Base-by-base conservation (phyloP, 23 red algal genomes). In the Gracilaria domingensis region DNA sequence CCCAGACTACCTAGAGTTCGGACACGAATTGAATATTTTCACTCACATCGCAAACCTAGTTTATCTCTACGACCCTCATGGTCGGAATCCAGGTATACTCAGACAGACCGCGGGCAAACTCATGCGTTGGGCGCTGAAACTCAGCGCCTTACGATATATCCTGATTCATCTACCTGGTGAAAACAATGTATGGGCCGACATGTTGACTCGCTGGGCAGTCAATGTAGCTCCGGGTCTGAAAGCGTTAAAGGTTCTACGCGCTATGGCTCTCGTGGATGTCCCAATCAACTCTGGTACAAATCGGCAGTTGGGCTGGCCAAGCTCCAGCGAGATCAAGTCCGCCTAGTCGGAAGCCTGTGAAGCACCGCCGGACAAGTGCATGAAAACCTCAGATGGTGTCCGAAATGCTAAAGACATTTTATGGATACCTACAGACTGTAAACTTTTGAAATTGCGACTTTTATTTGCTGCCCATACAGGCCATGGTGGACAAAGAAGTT, bases 31-130 rank as follows among this genome's bases (percentile, higher is more conserved):
- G 28, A 29, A 44, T 28, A 65, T 90, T 9, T 65, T 90, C 21
- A 80, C 53, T 9, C 73, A 90, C 54, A 72, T 66, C 73, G 66
- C 59, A 23, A 90, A 90, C 23, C 40, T 90, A 1, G 73, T 79
- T 18, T 90, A 44, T 11, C 35, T 80, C 35, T 80, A 71, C 58
- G 65, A 90, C 56, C 86, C 86, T 26, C 39, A 65, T 23, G 73
- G 34, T 21, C 14, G 25, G 6, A 81, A 90, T 67, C 48, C 48
- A 17, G 29, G 40, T 25, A 66, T 80, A 0, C 33, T 34, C 24
- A 12, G 40, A 59, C 75, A 90, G 4, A 50, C 48, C 8, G 28
- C 54, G 12, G 64, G 51, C 57, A 90, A 90, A 26, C 59, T 90
- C 72, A 42, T 57, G 18, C 51, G 0, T 1, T 80, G 86, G 86